These are phyloP conservation scores for Erodium moschatum DNA, from an alignment of 441 rosid species.

Conservation along the genomic window DNA sequence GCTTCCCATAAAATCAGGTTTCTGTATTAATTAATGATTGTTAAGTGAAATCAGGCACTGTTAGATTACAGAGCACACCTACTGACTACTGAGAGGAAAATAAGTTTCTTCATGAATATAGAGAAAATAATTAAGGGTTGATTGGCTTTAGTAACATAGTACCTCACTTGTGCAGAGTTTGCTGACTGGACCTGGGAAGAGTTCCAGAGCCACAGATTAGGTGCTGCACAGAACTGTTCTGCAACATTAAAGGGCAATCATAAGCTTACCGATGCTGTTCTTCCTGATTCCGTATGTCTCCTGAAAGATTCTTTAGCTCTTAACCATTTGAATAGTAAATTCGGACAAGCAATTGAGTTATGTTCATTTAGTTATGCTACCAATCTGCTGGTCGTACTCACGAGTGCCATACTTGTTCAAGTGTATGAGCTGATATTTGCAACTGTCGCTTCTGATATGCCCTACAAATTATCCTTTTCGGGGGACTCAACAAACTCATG, in stretches of 20 bases:
- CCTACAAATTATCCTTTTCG: neutral
- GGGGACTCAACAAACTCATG: neutral
- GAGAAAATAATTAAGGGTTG: too few relatives aligned
- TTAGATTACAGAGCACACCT: neutral
- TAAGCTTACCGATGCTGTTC: slow-evolving; percentile 47
- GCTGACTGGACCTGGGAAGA: slow-evolving; percentile 92
- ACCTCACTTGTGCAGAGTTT: slow-evolving; percentile 38
- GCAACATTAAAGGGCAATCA: slow-evolving; percentile 73
- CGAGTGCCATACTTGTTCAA: neutral
- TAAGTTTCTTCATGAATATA: too few relatives aligned
- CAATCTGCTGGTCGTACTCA: neutral
- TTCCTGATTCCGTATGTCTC: slow-evolving; percentile 44
- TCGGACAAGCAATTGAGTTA: neutral
- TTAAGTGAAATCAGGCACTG: neutral
- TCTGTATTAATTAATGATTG: too few relatives aligned
- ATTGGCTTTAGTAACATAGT: too few relatives aligned
- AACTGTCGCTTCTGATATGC: neutral
- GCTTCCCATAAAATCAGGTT: too few relatives aligned
- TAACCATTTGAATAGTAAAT: neutral
- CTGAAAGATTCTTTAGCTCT: neutral
- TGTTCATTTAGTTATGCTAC: neutral
- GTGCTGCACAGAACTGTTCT: slow-evolving; percentile 93
- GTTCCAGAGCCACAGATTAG: slow-evolving; percentile 65
- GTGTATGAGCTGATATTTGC: neutral
- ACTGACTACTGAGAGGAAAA: too few relatives aligned